phyloP scores from a whole-genome alignment of 1,139 yeast genomes.

The Candida sp. region DNA sequence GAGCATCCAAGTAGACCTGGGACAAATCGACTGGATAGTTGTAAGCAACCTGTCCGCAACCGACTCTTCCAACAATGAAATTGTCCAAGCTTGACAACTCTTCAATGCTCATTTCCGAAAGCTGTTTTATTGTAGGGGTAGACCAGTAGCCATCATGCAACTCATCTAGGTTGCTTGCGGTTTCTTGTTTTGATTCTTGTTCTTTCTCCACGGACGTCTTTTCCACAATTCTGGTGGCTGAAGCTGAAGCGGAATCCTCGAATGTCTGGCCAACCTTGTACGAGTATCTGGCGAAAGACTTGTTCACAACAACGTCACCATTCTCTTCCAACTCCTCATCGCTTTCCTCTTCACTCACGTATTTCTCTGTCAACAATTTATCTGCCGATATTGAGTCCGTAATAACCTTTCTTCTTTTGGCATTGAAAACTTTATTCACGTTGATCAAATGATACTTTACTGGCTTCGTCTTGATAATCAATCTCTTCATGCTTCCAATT shows the following conservation, averaged over 20 bases:
- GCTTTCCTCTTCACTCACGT: slow-evolving; percentile 22
- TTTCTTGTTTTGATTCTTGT: slow-evolving; percentile 8
- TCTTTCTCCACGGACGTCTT: slow-evolving; percentile 2
- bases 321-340: slow-evolving; percentile 24
- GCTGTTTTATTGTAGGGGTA: slow-evolving; percentile 65
- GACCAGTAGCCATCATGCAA: slow-evolving; percentile 73
- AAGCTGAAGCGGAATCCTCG: slow-evolving; percentile 5
- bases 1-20: slow-evolving; percentile 26
- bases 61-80: slow-evolving; percentile 74
- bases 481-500: slow-evolving; percentile 31
- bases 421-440: slow-evolving; percentile 44
- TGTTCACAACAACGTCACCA: slow-evolving; percentile 13
- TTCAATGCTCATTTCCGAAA: slow-evolving; percentile 48
- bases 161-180: slow-evolving; percentile 9
- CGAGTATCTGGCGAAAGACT: slow-evolving; percentile 17
- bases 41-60: slow-evolving; percentile 72
- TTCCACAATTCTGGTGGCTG: slow-evolving; percentile 4
- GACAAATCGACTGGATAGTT: slow-evolving; percentile 76
- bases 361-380: slow-evolving; percentile 18
- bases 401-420: slow-evolving; percentile 36
- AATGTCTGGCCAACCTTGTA: slow-evolving; percentile 15
- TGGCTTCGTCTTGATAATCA: slow-evolving; percentile 47
- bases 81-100: slow-evolving; percentile 64
- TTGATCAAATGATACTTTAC: slow-evolving; percentile 46
- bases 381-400: slow-evolving; percentile 21